Evolutionary conservation across 352 stramenopile species (phyloP), one percentile per base, ranked within the genome.

Genomic region (Aphanomyces euteiches): DNA sequence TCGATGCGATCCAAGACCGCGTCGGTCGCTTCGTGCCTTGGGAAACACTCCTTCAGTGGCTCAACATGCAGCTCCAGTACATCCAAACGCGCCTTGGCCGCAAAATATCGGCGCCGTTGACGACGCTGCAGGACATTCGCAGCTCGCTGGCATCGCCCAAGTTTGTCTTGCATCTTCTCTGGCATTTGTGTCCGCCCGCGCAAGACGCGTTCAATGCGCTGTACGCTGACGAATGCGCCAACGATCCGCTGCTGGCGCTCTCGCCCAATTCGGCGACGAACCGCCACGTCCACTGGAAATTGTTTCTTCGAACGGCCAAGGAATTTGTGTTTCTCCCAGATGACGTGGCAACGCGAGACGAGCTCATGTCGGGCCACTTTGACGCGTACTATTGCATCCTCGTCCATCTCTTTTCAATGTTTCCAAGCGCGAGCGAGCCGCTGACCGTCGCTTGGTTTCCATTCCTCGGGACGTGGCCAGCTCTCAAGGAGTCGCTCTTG

Each of bases 161-260:
- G 0, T 72, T 90, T 17, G 85, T 93, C 80, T 73, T 93, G 10
- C 90, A 93, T 61, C 45, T 93, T 28, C 73, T 93, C 17, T 90
- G 79, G 36, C 83, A 92, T 67, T 76, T 78, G 0, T 89, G 77
- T 4, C 41, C 69, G 0, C 78, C 89, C 43, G 82, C 85, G 2
- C 73, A 82, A 19, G 60, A 47, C 7, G 85, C 90, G 37, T 87
- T 88, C 53, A 72, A 90, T 43, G 73, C 72, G 2, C 76, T 87
- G 28, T 78, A 76, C 74, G 78, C 74, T 5, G 74, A 81, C 1
- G 78, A 89, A 28, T 61, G 75, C 6, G 64, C 72, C 4, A 76
- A 67, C 8, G 64, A 70, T 50, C 64, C 64, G 54, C 40, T 70
- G 2, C 39, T 70, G 3, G 47, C 64, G 17, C 28, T 61, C 17